These are phyloP conservation scores for Eragrostis nindensis DNA, from an alignment of 176 grass and related monocot genomes.

Conservation along the genomic window DNA sequence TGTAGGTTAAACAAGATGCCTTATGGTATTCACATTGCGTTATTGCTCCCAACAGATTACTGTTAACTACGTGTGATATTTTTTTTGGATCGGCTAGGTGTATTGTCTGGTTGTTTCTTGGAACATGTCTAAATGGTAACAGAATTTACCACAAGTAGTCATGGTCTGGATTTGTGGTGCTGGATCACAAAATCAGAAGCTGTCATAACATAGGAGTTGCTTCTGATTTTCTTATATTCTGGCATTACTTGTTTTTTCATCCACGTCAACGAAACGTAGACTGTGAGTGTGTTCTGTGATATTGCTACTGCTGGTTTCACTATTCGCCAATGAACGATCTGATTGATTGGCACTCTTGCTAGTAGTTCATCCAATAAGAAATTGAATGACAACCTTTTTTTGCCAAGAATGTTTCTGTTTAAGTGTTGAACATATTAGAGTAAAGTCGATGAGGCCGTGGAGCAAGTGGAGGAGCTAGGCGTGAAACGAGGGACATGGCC, in stretches of 20 bases:
- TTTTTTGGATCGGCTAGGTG: not conserved
- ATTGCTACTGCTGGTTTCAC: not conserved
- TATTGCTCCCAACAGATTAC: not conserved
- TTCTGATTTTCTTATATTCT: not conserved
- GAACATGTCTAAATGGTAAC: not conserved
- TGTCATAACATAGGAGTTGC: not conserved
- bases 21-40: not conserved
- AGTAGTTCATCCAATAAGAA: not conserved
- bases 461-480: conserved; percentile 7
- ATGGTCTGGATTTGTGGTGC: not conserved
- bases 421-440: too few species aligned
- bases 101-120: not conserved
- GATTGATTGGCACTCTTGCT: not conserved
- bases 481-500: not conserved
- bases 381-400: too few species aligned
- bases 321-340: not conserved
- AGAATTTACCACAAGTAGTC: not conserved
- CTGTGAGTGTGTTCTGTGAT: not conserved
- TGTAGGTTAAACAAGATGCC: not conserved
- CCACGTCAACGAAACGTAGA: not conserved
- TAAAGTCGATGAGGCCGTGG: not conserved
- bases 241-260: not conserved
- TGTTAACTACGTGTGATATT: not conserved
- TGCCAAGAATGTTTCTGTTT: too few species aligned
- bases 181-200: not conserved